Evolutionary conservation across 768 basidiomycete genomes (phyloP).

Genomic region (Pulveroboletus sp.): DNA sequence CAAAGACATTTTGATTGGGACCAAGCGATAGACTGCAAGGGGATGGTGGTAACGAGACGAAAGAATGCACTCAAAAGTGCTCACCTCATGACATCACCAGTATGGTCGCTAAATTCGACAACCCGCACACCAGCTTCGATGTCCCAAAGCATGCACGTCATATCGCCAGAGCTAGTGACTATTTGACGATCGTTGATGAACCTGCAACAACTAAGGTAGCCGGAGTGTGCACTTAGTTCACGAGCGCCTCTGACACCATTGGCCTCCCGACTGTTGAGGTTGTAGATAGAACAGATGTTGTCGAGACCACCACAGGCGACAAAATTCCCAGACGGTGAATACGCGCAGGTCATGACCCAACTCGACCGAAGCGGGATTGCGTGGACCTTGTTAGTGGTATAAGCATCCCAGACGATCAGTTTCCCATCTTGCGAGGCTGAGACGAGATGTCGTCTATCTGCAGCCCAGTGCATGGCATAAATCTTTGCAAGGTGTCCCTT

Average conservation of each 20-base stretch:
- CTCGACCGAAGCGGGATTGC: conserved; percentile 96
- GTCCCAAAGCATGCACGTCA: conserved; percentile 99
- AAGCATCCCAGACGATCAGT: conserved; percentile 99
- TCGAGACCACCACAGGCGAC: conserved; percentile 99
- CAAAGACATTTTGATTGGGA: conserved; percentile 92
- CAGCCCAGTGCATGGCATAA: conserved; percentile 99
- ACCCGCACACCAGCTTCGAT: conserved; percentile 96
- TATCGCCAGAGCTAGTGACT: conserved; percentile 95
- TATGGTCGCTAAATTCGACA: conserved; percentile 99
- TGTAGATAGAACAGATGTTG: conserved; percentile 99
- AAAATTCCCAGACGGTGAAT: conserved; percentile 94
- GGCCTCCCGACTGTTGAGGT: conserved; percentile 71
- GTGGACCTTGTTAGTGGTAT: conserved; percentile 99
- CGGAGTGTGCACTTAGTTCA: conserved; percentile 95
- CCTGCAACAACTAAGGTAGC: conserved; percentile 96
- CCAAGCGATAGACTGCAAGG: conserved; percentile 80
- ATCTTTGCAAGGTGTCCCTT: conserved; percentile 99
- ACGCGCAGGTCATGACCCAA: conserved; percentile 99
- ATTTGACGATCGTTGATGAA: conserved; percentile 99
- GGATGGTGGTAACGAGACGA: conserved; percentile 9
- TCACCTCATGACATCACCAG: conserved; percentile 99
- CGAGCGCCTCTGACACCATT: conserved; percentile 87
- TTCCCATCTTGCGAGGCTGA: conserved; percentile 99
- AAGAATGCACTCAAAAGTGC: neutral
- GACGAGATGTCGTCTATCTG: conserved; percentile 94